Percentiles rank a stretch among this genome's conserved stretches.
Evolutionary conservation across 805 yeast genomes (phyloP).

Genomic region (Spathaspora sp.): DNA sequence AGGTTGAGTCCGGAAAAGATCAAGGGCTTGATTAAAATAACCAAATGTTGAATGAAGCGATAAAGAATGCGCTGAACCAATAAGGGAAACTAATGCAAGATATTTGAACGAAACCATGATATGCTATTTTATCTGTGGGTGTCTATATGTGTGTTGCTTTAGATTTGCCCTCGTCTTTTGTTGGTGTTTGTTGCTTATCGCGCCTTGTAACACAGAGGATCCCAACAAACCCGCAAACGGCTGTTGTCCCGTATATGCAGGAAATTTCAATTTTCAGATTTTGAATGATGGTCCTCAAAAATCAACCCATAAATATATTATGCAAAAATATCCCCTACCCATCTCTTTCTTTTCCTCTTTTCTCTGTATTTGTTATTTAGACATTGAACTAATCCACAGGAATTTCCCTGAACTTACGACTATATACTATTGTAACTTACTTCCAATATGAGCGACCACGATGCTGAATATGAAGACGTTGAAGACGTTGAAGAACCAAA

Average conservation of each 20-base stretch:
- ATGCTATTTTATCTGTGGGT: too few relatives aligned
- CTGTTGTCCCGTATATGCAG: too few relatives aligned
- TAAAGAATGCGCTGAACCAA: constrained; percentile 3
- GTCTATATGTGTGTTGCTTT: neutral
- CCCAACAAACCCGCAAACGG: too few relatives aligned
- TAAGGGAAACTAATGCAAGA: constrained; percentile 8
- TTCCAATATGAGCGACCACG: constrained; percentile 9
- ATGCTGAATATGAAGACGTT: constrained; percentile 1
- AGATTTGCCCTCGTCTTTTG: neutral
- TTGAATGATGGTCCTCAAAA: neutral
- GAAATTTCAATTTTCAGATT: neutral
- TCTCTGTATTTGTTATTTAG: neutral
- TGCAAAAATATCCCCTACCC: neutral
- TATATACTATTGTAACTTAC: neutral
- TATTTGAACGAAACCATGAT: constrained; percentile 20
- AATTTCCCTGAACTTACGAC: neutral
- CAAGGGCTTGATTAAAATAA: neutral
- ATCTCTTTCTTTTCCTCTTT: neutral
- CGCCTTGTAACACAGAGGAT: neutral
- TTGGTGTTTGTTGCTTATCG: neutral
- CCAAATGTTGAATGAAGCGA: neutral
- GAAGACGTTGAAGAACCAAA: neutral
- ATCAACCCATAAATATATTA: constrained; percentile 1
- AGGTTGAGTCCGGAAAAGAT: neutral
- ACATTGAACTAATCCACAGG: constrained; percentile 1